Base-by-base conservation (phyloP, 2,329 filamentous ascomycete species). In the Chlorencoelia australis region DNA sequence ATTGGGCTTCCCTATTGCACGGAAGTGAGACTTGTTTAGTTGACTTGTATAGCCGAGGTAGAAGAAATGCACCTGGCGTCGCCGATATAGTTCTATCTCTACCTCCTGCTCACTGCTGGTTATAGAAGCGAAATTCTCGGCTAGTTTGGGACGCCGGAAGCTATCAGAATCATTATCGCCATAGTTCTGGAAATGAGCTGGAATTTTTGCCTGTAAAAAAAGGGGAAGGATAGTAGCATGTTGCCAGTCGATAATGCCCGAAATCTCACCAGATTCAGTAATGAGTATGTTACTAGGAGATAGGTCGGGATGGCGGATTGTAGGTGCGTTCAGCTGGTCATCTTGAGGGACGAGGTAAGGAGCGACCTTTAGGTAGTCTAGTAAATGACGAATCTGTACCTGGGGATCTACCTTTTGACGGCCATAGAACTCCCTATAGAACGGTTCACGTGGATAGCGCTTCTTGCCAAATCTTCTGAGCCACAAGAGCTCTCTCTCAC, bases 101-200 rank as follows among this genome's bases (percentile, higher is more conserved):
- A 39, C 14, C 33, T 44, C 36, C 31, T 41, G 43, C n/a, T 44
- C 42, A 30, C 37, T 36, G 25, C 34, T 35, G 9, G 33, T 40
- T 39, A 49, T 40, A 15, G n/a, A 24, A 21, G 31, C 37, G 32
- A 47, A 42, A 40, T 42, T 30, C 20, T 42, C 25, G 13, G 41
- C 25, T 21, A 47, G 32, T 19, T 40, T 34, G 45, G 44, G 26
- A n/a, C 29, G 38, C 17, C 35, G 32, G 30, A 49, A 45, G 20
- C 43, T 40, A 30, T 44, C 43, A 4, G 39, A 48, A 24, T 43
- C 41, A 29, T 48, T 35, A 37, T 59, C 53, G 7, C 55, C 56
- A 45, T 51, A 57, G 24, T 59, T 59, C 41, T 58, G 55, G 39
- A 58, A 57, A 44, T 56, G 45, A 17, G 52, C 42, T 3, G 53